Percentiles rank a stretch among this genome's conserved stretches.
Conservation (phyloP, 2,329 filamentous ascomycete genomes). For the Macrophomina pseudophaseolina region DNA sequence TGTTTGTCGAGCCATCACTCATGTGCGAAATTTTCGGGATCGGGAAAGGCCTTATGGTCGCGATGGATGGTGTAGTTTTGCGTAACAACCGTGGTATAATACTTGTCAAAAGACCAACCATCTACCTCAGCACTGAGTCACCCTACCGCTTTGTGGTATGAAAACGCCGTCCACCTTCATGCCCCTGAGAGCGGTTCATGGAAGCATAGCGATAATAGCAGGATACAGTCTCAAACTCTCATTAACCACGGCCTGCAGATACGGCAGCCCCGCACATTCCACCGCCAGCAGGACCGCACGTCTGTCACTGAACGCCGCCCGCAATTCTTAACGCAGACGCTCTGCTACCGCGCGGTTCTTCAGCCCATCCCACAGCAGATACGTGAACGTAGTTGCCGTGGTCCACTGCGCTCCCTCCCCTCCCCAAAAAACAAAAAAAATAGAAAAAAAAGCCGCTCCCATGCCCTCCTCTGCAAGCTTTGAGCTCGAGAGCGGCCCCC, state of each 20-base stretch:
- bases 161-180: neutral
- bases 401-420: constrained; percentile 4
- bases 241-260: constrained; percentile 26
- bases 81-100: neutral
- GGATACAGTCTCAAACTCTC: constrained; percentile 23
- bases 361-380: constrained; percentile 9
- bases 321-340: neutral
- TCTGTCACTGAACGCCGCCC: neutral
- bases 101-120: neutral
- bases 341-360: neutral
- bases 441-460: constrained; percentile 12
- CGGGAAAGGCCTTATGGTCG: neutral
- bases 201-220: constrained; percentile 21
- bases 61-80: constrained; percentile 12
- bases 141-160: neutral
- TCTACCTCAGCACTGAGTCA: neutral
- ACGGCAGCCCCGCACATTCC: constrained; percentile 5
- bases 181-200: neutral
- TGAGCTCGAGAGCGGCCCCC: neutral
- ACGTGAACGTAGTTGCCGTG: constrained; percentile 22
- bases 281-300: neutral
- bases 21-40: neutral
- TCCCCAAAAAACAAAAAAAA: too few species aligned
- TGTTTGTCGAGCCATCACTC: constrained; percentile 4
- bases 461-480: constrained; percentile 24